A percentile compares a stretch with the other conserved stretches of the same genome.
These are phyloP conservation scores for Aureobasidium sp. DNA, from an alignment of 2,329 filamentous ascomycete species.

Conservation along the genomic window DNA sequence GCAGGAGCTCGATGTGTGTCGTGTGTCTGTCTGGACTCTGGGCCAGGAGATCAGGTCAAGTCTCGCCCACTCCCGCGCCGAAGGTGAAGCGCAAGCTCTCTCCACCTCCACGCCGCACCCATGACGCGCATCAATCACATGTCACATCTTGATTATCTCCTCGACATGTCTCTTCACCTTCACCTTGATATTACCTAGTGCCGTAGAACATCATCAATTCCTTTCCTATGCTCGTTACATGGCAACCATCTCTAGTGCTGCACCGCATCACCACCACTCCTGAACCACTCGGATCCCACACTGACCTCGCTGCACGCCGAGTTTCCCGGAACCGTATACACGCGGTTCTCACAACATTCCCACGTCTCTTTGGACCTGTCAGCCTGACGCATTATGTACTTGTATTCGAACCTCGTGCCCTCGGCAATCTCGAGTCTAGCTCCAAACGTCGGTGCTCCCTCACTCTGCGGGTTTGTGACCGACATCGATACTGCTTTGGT, in stretches of 20 bases:
- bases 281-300: neutral
- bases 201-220: neutral
- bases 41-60: no score
- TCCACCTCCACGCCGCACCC: no score
- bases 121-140: neutral
- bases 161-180: no score
- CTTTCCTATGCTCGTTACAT: neutral
- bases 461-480: conserved; percentile 48
- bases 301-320: neutral
- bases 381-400: conserved; percentile 52
- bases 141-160: no score
- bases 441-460: conserved; percentile 39
- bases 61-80: neutral
- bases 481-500: conserved; percentile 47
- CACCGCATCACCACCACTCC: neutral
- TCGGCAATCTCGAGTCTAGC: conserved; percentile 44
- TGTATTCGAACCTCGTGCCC: conserved; percentile 53
- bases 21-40: neutral
- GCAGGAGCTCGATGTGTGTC: neutral
- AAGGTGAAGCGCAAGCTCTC: neutral
- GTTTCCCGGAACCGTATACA: neutral
- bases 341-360: conserved; percentile 38
- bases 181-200: neutral
- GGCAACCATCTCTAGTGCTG: neutral
- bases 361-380: conserved; percentile 47